Base-by-base conservation (phyloP, 352 stramenopile genomes). In the Globisporangium cystogenes region DNA sequence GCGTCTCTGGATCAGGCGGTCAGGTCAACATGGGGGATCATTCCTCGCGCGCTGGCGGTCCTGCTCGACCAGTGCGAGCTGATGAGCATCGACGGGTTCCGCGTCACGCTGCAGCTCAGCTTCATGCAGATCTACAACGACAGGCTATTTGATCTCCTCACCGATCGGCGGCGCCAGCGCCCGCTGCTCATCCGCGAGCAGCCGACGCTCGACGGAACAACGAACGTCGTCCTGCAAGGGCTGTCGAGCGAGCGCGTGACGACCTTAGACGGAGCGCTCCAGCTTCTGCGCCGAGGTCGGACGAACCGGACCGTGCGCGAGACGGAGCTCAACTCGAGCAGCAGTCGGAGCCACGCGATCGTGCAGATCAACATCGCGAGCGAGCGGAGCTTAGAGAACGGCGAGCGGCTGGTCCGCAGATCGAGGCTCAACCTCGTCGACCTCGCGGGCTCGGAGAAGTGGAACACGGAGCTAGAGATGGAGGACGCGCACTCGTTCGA, bases 41-140 rank as follows among this genome's bases (percentile, higher is more conserved):
- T 96, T 23, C 82, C 86, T 21, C 82, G 88, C 6, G 74, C 87
- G 0, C 57, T 95, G 4, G 64, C 53, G 43, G 72, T 96, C n/a
- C 55, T 97, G 15, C 74, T 97, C 11, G 29, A 59, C 16, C 35
- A 60, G 20, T 54, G 47, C 20, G 36, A 47, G 8, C 20, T 53
- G 31, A 48, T 63, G 27, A 45, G 57, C 23, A 50, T 48, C 1
- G 59, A 60, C 1, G 51, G 64, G 2, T 55, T 52, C 6, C 45
- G 61, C 20, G 66, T 89, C 14, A 51, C 77, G 21, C 45, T 97
- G 37, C 69, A 82, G 8, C 77, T 88, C 51, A 94, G 81, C 54
- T 98, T 96, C 54, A 60, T 98, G 23, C 92, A 98, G 62, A 92
- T 98, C 43, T 97, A 98, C 80, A 98, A 98, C 53, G 96, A 98